A percentile compares a stretch with the other conserved stretches of the same genome.
phyloP scores from a whole-genome alignment of 768 basidiomycete species.

The Leucocoprinus birnbaumii region DNA sequence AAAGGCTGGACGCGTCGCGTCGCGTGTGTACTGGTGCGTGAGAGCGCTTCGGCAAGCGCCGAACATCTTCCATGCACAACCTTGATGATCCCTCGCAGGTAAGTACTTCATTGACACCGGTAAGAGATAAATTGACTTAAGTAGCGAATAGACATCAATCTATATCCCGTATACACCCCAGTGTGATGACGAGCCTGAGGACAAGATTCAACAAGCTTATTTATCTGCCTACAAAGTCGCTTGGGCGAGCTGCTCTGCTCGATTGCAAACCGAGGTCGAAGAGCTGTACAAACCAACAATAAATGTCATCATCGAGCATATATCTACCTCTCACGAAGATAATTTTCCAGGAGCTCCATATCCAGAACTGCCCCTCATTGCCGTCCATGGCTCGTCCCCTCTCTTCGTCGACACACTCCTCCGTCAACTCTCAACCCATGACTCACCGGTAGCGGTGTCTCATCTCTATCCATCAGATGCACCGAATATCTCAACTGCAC shows the following conservation, averaged over 20 bases:
- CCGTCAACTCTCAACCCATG: slow-evolving; percentile 35
- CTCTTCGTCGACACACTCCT: slow-evolving; percentile 45
- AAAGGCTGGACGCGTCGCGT: too few relatives aligned
- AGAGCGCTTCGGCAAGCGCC: too few relatives aligned
- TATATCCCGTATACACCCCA: slow-evolving; percentile 9
- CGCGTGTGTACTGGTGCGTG: too few relatives aligned
- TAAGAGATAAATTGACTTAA: not conserved
- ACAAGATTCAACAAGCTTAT: slow-evolving; percentile 21
- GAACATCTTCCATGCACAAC: not conserved
- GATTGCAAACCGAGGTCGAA: slow-evolving; percentile 49
- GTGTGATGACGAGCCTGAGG: not conserved
- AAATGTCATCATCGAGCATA: slow-evolving; percentile 36
- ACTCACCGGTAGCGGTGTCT: slow-evolving; percentile 24
- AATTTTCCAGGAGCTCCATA: slow-evolving; percentile 55
- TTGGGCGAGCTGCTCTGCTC: slow-evolving; percentile 58
- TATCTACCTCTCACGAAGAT: slow-evolving; percentile 42
- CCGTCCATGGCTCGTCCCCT: slow-evolving; percentile 49
- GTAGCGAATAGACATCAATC: slow-evolving; percentile 6
- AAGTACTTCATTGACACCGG: not conserved
- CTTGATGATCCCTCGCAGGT: slow-evolving; percentile 8
- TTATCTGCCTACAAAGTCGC: slow-evolving; percentile 51
- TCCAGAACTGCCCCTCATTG: slow-evolving; percentile 57
- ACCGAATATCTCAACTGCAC: slow-evolving; percentile 43
- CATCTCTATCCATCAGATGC: slow-evolving; percentile 63
- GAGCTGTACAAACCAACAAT: slow-evolving; percentile 49